A percentile compares a stretch with the other conserved stretches of the same genome.
Evolutionary conservation across 805 yeast genomes (phyloP).

Genomic region (Jamesozyma piceae): DNA sequence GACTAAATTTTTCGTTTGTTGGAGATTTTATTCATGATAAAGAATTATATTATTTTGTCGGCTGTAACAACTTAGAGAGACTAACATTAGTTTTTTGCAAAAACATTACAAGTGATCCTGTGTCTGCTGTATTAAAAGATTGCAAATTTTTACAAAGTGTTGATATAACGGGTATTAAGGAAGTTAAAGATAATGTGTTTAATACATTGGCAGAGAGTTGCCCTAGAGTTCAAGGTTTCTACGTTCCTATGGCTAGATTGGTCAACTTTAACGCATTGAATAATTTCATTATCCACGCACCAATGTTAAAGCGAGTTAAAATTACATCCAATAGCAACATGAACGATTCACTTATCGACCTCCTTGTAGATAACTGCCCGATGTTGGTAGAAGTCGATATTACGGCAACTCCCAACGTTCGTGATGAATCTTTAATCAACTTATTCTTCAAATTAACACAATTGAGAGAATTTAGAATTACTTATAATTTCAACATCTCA

Average conservation of each 20-base stretch:
- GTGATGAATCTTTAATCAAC: conserved; percentile 49
- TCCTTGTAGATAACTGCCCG: conserved; percentile 63
- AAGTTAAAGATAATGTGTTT: conserved; percentile 62
- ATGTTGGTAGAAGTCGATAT: conserved; percentile 83
- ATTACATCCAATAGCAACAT: conserved; percentile 62
- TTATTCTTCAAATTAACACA: conserved; percentile 57
- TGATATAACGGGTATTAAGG: conserved; percentile 73
- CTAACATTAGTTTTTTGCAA: conserved; percentile 77
- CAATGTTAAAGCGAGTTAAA: conserved; percentile 71
- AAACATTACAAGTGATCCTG: conserved; percentile 49
- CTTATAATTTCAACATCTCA: conserved; percentile 60
- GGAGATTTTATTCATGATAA: conserved; percentile 59
- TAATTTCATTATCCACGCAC: conserved; percentile 51
- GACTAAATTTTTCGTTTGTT: conserved; percentile 72
- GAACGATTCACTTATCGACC: conserved; percentile 51
- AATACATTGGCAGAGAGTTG: conserved; percentile 60
- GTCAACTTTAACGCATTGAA: conserved; percentile 59
- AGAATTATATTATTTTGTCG: conserved; percentile 48
- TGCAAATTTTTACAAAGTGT: conserved; percentile 73
- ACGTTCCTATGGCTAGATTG: conserved; percentile 75
- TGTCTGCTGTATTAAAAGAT: conserved; percentile 49
- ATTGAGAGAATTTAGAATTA: conserved; percentile 75
- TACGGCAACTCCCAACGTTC: conserved; percentile 67
- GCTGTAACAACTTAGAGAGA: conserved; percentile 73
- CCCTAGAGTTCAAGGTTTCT: conserved; percentile 74